Conservation (phyloP, 352 stramenopile genomes). For the Thalassiosira hispida region DNA sequence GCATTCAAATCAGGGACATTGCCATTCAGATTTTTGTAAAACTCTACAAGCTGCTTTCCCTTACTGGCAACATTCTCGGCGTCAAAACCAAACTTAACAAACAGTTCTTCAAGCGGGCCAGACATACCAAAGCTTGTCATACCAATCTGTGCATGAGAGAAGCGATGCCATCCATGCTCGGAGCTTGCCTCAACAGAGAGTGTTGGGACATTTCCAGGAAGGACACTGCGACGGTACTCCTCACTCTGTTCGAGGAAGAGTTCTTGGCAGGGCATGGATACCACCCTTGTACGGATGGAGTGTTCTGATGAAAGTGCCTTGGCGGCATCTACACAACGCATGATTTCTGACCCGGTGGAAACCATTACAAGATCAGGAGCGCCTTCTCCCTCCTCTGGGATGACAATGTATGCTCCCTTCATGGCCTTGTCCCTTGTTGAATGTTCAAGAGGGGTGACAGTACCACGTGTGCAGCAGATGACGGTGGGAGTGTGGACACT, state of each 20-base stretch:
- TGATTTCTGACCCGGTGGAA: conserved; percentile 95
- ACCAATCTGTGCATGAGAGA: conserved; percentile 92
- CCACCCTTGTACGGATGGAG: conserved; percentile 90
- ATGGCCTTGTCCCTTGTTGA: conserved; percentile 90
- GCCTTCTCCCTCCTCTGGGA: conserved; percentile 80
- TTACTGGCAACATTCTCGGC: conserved; percentile 92
- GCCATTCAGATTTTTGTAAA: conserved; percentile 85
- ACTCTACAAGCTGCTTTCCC: conserved; percentile 91
- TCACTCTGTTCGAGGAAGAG: conserved; percentile 95
- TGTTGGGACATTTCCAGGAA: conserved; percentile 93
- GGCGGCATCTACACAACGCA: conserved; percentile 93
- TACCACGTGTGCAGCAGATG: conserved; percentile 92
- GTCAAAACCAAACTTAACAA: conserved; percentile 93
- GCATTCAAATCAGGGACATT: conserved; percentile 70
- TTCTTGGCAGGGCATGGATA: conserved; percentile 97
- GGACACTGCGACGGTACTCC: conserved; percentile 95
- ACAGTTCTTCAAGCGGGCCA: conserved; percentile 67
- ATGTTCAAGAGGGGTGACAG: conserved; percentile 90
- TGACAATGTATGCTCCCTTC: conserved; percentile 89
- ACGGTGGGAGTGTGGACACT: conserved; percentile 91
- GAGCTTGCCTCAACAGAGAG: conserved; percentile 95
- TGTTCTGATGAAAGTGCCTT: conserved; percentile 82
- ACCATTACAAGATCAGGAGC: conserved; percentile 92
- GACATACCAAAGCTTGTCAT: conserved; percentile 83
- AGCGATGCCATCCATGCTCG: conserved; percentile 94